Evolutionary conservation across 148 eudicot genomes (phyloP).

Genomic region (Rhododendron mucronatum): DNA sequence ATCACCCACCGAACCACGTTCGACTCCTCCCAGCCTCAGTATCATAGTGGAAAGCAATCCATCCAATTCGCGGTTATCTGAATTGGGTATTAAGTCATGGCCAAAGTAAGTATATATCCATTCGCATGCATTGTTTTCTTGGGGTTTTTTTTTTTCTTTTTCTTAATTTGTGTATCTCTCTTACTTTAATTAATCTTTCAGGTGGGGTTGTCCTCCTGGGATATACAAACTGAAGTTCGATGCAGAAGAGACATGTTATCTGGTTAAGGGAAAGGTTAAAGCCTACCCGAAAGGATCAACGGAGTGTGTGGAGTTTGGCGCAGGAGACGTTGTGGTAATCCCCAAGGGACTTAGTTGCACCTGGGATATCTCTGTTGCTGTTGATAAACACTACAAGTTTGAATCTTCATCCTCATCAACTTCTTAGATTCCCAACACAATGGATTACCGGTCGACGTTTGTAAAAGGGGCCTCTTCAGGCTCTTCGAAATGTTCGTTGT

Average conservation of each 20-base stretch:
- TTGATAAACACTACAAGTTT: slow-evolving; percentile 77
- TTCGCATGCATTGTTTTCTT: background rate
- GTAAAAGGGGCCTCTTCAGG: background rate
- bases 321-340: slow-evolving; percentile 55
- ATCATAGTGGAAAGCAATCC: slow-evolving; percentile 56
- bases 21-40: slow-evolving; percentile 19
- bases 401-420: slow-evolving; percentile 15
- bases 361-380: slow-evolving; percentile 65
- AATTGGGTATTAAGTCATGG: slow-evolving; percentile 73
- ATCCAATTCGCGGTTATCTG: slow-evolving; percentile 43
- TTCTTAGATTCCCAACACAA: background rate
- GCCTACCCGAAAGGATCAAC: slow-evolving; percentile 40
- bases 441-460: background rate
- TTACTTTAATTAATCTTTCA: background rate
- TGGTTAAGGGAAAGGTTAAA: slow-evolving; percentile 64
- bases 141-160: background rate
- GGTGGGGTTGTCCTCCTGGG: slow-evolving; percentile 71
- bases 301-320: slow-evolving; percentile 57
- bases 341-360: slow-evolving; percentile 70
- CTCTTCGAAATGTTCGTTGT: background rate
- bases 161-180: background rate
- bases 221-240: slow-evolving; percentile 57
- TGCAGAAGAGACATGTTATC: slow-evolving; percentile 71
- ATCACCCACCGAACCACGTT: slow-evolving; percentile 7
- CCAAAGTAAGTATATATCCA: slow-evolving; percentile 50